Conservation (phyloP, 2,329 filamentous ascomycete genomes). For the Pseudogymnoascus sp. region DNA sequence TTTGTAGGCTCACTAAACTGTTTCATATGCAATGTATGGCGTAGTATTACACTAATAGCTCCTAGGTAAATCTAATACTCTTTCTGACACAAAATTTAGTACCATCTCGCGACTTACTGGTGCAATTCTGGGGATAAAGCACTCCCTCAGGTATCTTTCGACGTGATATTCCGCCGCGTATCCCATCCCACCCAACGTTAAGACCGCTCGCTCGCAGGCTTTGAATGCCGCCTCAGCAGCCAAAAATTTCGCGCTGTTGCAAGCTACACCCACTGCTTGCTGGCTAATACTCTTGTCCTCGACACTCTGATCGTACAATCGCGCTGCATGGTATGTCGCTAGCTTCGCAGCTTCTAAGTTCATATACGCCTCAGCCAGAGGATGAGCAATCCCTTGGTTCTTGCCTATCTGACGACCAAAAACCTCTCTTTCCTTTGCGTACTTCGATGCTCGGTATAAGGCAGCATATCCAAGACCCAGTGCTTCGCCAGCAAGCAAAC, state of each 20-base stretch:
- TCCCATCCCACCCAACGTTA: constrained; percentile 55
- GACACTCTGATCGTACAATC: constrained; percentile 48
- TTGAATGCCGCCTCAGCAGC: constrained; percentile 56
- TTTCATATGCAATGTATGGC: no score
- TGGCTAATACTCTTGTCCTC: constrained; percentile 43
- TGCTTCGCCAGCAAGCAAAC: constrained; percentile 68
- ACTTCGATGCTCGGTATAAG: constrained; percentile 50
- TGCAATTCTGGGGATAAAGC: constrained; percentile 54
- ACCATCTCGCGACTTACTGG: constrained; percentile 66
- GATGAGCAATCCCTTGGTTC: constrained; percentile 59
- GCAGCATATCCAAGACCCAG: constrained; percentile 72
- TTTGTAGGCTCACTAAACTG: no score
- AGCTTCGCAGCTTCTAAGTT: constrained; percentile 56
- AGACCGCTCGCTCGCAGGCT: constrained; percentile 51
- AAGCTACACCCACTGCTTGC: constrained; percentile 52
- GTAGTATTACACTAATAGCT: constrained; percentile 50
- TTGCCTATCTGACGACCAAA: constrained; percentile 57
- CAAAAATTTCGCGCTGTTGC: constrained; percentile 63
- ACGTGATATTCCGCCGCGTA: constrained; percentile 58
- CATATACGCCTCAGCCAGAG: constrained; percentile 57
- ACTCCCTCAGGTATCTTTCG: constrained; percentile 56
- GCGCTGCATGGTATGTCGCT: constrained; percentile 56
- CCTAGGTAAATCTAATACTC: constrained; percentile 54
- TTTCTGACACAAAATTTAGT: constrained; percentile 63
- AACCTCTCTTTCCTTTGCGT: constrained; percentile 57